phyloP scores from a whole-genome alignment of 352 stramenopile species.

The Phytophthora hibernalis region DNA sequence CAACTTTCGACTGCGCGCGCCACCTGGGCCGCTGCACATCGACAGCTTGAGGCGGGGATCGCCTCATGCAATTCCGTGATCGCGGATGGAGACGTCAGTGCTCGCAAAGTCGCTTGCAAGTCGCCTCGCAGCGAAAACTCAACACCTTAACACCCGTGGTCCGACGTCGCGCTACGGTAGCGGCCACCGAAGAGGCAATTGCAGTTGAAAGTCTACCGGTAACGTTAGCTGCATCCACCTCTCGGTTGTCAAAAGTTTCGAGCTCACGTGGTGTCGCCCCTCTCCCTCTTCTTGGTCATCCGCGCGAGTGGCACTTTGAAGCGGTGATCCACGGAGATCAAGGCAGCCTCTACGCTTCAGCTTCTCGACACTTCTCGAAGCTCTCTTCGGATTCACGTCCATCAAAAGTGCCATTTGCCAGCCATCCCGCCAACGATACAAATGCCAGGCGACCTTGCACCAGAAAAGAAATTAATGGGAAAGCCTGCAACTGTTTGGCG shows the following conservation, averaged over 20 bases:
- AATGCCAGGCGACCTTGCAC: not conserved
- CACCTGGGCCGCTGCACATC: too few relatives aligned
- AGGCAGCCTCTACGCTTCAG: constrained; percentile 27
- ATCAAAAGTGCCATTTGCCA: not conserved
- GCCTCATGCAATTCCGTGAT: constrained; percentile 18
- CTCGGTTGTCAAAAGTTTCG: not conserved
- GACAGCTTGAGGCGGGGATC: constrained; percentile 36
- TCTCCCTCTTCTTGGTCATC: constrained; percentile 40
- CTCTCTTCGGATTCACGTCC: constrained; percentile 3
- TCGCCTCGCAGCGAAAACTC: not conserved
- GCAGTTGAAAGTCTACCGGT: not conserved
- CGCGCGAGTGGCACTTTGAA: constrained; percentile 6
- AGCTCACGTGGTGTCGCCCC: too few relatives aligned
- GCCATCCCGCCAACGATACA: not conserved
- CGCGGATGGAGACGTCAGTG: constrained; percentile 20
- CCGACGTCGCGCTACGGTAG: constrained; percentile 12
- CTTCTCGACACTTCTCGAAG: not conserved
- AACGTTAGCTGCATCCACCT: not conserved
- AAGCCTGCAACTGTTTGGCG: not conserved
- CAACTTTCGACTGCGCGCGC: constrained; percentile 14
- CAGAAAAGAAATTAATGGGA: not conserved
- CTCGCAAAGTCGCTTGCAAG: constrained; percentile 1
- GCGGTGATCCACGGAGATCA: constrained; percentile 10
- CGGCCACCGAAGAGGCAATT: not conserved
- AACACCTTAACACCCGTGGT: constrained; percentile 12